Conservation (phyloP, 2,329 filamentous ascomycete genomes). For the Aureobasidium sp. region DNA sequence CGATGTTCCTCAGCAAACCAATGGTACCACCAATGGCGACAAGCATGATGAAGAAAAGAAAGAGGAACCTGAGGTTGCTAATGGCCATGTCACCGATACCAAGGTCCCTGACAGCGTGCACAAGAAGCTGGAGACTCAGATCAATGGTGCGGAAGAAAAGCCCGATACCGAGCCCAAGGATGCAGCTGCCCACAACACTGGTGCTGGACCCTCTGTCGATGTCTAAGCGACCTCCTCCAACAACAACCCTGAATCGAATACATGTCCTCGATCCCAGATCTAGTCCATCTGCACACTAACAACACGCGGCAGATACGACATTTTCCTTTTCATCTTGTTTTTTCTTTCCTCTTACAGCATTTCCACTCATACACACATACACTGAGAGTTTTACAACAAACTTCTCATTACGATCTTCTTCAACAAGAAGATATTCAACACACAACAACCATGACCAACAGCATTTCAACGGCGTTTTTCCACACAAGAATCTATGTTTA, state of each 20-base stretch:
- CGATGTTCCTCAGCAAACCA: neutral
- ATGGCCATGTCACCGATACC: constrained; percentile 7
- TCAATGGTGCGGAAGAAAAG: constrained; percentile 6
- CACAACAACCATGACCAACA: neutral
- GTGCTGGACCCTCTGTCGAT: constrained; percentile 9
- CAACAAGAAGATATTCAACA: constrained; percentile 22
- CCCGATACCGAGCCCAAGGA: constrained; percentile 14
- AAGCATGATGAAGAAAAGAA: constrained; percentile 6
- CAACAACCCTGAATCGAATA: neutral
- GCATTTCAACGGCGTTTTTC: constrained; percentile 17
- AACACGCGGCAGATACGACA: neutral
- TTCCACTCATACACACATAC: too few species aligned
- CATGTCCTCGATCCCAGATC: too few species aligned
- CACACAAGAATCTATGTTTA: constrained; percentile 12
- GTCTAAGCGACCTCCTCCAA: neutral
- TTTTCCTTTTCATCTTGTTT: neutral
- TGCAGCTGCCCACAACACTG: constrained; percentile 18
- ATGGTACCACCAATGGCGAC: constrained; percentile 10
- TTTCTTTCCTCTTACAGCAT: neutral
- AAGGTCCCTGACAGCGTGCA: constrained; percentile 19
- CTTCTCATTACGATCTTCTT: constrained; percentile 19
- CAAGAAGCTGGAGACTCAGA: constrained; percentile 16
- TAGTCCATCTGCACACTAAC: too few species aligned
- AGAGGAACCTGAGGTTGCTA: neutral
- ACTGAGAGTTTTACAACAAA: constrained; percentile 5